Evolutionary conservation across 805 yeast species (phyloP).

Genomic region (Kodamaea lidongshanica): DNA sequence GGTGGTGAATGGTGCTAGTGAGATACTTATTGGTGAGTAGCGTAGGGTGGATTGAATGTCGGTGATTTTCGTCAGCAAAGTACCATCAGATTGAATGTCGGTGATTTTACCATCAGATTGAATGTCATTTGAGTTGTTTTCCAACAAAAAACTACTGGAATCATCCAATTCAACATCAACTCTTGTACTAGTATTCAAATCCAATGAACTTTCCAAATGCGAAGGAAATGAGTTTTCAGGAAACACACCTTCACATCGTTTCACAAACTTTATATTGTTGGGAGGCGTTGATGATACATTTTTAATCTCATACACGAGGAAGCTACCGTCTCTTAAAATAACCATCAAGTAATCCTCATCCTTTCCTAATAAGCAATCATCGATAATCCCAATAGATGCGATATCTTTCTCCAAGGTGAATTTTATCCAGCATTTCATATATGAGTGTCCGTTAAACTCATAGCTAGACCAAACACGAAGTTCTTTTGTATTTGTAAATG

Average conservation of each 20-base stretch:
- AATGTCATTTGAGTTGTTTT: too few relatives aligned
- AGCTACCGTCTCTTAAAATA: conserved; percentile 2
- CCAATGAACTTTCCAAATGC: too few relatives aligned
- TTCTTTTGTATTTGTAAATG: conserved; percentile 53
- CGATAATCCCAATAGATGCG: conserved; percentile 27
- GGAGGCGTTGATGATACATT: conserved; percentile 55
- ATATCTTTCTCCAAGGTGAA: conserved; percentile 20
- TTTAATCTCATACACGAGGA: conserved; percentile 2
- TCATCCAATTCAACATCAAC: too few relatives aligned
- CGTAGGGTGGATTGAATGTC: too few relatives aligned
- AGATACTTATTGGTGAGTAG: conserved; percentile 1
- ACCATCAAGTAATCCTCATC: conserved; percentile 1
- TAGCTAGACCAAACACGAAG: conserved; percentile 67
- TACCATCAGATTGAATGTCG: too few relatives aligned
- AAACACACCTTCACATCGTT: not conserved
- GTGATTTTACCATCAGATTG: too few relatives aligned
- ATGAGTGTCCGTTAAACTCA: conserved; percentile 52
- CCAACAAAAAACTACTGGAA: too few relatives aligned
- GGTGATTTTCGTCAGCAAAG: too few relatives aligned
- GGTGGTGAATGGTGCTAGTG: conserved; percentile 5
- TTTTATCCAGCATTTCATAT: conserved; percentile 53
- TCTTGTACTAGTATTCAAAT: too few relatives aligned
- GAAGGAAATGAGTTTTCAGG: conserved; percentile 7
- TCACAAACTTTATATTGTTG: conserved; percentile 36
- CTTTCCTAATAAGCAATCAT: conserved; percentile 18